Conservation (phyloP, 2,329 filamentous ascomycete species). For the Basipetospora chlamydospora region DNA sequence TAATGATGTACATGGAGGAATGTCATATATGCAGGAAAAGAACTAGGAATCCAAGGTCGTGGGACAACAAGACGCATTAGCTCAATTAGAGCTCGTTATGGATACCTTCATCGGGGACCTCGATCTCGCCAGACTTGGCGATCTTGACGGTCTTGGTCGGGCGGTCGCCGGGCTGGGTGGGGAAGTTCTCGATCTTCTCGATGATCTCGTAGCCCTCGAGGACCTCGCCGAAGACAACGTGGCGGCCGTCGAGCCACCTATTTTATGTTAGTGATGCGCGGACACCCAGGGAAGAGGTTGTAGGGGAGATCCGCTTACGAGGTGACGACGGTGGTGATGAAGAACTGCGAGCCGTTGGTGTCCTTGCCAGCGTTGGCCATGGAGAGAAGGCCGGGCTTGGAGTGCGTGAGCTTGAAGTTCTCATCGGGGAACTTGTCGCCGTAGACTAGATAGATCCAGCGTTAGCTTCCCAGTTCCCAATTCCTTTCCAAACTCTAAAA, state of each 20-base stretch:
- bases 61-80: no score
- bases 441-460: conserved; percentile 44
- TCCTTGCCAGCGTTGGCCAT: conserved; percentile 79
- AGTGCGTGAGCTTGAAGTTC: conserved; percentile 94
- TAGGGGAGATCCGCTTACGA: conserved; percentile 33
- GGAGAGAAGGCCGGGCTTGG: conserved; percentile 67
- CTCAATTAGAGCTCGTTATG: conserved; percentile 72
- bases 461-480: neutral
- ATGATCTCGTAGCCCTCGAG: conserved; percentile 74
- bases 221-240: conserved; percentile 83
- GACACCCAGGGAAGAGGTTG: neutral
- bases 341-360: conserved; percentile 83
- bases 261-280: neutral
- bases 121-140: conserved; percentile 68
- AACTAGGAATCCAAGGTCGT: no score
- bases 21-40: no score
- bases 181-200: conserved; percentile 59
- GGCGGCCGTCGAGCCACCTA: conserved; percentile 69
- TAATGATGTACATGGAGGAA: no score
- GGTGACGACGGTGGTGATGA: conserved; percentile 74
- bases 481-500: neutral
- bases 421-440: conserved; percentile 73
- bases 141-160: conserved; percentile 60
- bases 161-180: conserved; percentile 53
- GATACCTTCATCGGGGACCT: conserved; percentile 82